Evolutionary conservation across 2,329 filamentous ascomycete species (phyloP), one percentile per base, ranked within the genome.

Genomic region (Lasiodiplodia sp.): DNA sequence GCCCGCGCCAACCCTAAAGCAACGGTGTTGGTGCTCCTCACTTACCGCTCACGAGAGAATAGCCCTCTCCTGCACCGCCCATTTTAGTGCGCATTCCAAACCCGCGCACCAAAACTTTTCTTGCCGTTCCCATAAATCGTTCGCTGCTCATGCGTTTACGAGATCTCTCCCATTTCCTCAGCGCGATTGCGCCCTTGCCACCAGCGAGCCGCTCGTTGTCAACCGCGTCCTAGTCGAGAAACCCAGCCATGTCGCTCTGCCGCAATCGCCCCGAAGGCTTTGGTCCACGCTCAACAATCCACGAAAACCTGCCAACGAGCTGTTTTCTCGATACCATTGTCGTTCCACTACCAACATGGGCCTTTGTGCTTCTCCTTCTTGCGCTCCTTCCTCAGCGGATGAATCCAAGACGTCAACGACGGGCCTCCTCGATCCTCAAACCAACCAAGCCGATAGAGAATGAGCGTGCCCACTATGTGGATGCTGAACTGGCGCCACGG

Each of bases 301-400:
- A 77, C 68, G 74, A 73, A 2, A 72, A 75, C 18, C 68, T 78
- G 64, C 77, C 77, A 62, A 79, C 78, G 68, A 73, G 78, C 71
- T 80, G 78, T 73, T 80, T 79, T 72, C 70, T 72, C 62, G 78
- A 79, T 58, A 74, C 71, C 2, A 73, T 80, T 68, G 72, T 80
- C 47, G 71, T 78, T 47, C 78, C 78, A n/a, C 73, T 79, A 51
- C 76, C 77, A 12, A 74, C 73, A 4, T 80, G 75, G 75, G 57
- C 78, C 34, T 75, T 78, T 47, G 68, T 80, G 23, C 11, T 71
- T 28, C 53, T 73, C 52, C 69, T 79, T 38, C 70, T 74, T 1
- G 28, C 72, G 47, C 72, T 79, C 51, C 68, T 75, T 64, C 38
- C 70, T 18, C 58, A 66, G 38, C 66, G 57, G 16, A 25, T 66